Base-by-base conservation (phyloP, 2,329 filamentous ascomycete species). In the Domatiomyces globalis region DNA sequence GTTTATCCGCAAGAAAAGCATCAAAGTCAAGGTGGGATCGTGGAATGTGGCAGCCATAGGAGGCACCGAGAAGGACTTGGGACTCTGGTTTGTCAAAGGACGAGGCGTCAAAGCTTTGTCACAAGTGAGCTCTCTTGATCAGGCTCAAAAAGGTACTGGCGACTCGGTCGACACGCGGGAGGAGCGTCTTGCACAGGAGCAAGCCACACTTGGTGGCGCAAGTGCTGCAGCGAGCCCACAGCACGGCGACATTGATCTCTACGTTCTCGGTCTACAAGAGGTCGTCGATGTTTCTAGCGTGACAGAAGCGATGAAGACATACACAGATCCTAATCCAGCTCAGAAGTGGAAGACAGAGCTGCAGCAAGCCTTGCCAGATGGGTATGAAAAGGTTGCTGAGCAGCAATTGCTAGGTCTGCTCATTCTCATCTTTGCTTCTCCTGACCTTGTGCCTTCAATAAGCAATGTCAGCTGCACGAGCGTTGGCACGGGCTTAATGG, bases 11-110 rank as follows among this genome's bases (percentile, higher is more conserved):
- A 78, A 81, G 44, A 82, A 82, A 64, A 77, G 77, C 48, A 79
- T 95, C 60, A 83, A 82, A 58, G 78, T 98, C 67, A 95, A 95
- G 69, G 77, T 98, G 49, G 92, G 90, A 43, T 84, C 86, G 0
- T 98, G 92, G 92, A 98, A 98, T 67, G 87, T 95, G 15, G 92
- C 88, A 3, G 82, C 84, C 1, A 82, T 85, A 57, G 80, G 85
- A 10, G 87, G 85, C 20, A 88, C 87, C 0, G 88, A 95, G 66
- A 85, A 87, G 59, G 92, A 96, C 63, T 71, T 98, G 4, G 84
- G 80, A 6, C 80, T 78, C 29, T 98, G 92, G 92, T 95, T 98
- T 65, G 77, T 94, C 6, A 74, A 81, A 9, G 85, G 84, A 15
- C 79, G 84, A 61, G 86, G 85, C 5, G 68, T 89, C 46, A 76